Base-by-base conservation (phyloP, 257 asterid species). In the Ilex asprella region DNA sequence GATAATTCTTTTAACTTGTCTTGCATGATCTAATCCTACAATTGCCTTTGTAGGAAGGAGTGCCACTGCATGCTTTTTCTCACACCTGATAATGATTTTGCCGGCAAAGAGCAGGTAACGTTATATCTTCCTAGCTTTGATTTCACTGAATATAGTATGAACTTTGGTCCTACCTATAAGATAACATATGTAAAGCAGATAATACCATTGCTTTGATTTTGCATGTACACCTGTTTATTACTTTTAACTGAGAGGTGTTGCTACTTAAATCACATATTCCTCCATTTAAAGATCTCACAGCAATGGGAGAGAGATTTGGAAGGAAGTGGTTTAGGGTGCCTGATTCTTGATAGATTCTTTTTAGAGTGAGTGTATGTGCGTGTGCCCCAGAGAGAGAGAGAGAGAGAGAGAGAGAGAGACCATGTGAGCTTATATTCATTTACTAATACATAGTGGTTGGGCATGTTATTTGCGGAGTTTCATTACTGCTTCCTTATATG, bases 41-140 rank as follows among this genome's bases (percentile, higher is more conserved):
- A 61, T 63, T 29, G 29, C 39, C 27, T 63, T 78, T 53, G 68
- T 84, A 84, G 90, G 87, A 86, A 84, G 78, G 97, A 90, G 70
- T 90, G 97, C 74, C 97, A 90, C 80, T 90, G 97, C 83, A 90
- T 90, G 97, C 95, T 90, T 65, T 90, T 90, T 54, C 91, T 87
- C 30, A 90, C 93, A 54, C 77, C 95, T 31, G 96, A 90, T 12
- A 90, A 90, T 27, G 97, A 87, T 73, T 90, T 90, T 80, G 97
- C 97, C 39, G 97, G 97, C 60, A 66, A 84, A 63, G 96, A 87
- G 14, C 97, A 87, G 95, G 97, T 90, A 78, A 39, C 54, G 13
- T 46, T 12, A 10, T 10, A 7, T 12, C 1, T 21, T 21, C 3
- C 56, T 31, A 50, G 49, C 6, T 65, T 16, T 13, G 11, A 6